Conservation (phyloP, 148 eudicot genomes). For the Mesembryanthemum crystallinum region DNA sequence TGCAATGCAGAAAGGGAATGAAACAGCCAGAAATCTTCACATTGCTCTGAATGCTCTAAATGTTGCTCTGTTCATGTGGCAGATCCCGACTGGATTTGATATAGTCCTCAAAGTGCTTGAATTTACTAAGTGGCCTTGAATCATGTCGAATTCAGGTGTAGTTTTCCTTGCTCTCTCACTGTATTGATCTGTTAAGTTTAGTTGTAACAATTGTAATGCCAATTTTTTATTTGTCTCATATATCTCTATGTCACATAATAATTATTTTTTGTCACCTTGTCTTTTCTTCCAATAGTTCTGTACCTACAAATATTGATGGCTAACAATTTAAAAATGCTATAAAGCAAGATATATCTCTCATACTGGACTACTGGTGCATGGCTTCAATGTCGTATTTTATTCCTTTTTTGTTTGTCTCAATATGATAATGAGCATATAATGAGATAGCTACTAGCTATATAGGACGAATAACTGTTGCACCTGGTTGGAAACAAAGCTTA, state of each 20-base stretch:
- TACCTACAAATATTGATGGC: slow-evolving; percentile 1
- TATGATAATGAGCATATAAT: not conserved
- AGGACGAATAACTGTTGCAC: not conserved
- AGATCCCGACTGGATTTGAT: slow-evolving; percentile 90
- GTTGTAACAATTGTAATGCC: slow-evolving; percentile 9
- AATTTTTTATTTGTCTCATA: not conserved
- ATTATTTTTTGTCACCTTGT: not conserved
- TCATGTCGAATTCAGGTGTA: slow-evolving; percentile 25
- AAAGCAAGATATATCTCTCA: not conserved
- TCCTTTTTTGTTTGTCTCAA: not conserved
- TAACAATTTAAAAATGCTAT: not conserved
- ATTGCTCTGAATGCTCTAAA: slow-evolving; percentile 78
- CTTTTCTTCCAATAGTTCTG: slow-evolving; percentile 3
- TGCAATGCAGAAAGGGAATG: slow-evolving; percentile 95
- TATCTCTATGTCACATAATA: not conserved
- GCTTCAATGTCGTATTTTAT: not conserved
- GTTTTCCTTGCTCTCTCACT: slow-evolving; percentile 4
- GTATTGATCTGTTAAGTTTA: slow-evolving; percentile 6
- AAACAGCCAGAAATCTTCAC: slow-evolving; percentile 92
- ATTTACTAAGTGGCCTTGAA: slow-evolving; percentile 91
- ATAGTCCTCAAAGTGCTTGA: slow-evolving; percentile 82
- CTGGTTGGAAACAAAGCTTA: not conserved
- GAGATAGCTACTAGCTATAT: not conserved
- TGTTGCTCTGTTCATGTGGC: slow-evolving; percentile 77
- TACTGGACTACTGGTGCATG: not conserved